Base-by-base conservation (phyloP, 2,329 filamentous ascomycete genomes). In the Pseudocercospora macadamiae region DNA sequence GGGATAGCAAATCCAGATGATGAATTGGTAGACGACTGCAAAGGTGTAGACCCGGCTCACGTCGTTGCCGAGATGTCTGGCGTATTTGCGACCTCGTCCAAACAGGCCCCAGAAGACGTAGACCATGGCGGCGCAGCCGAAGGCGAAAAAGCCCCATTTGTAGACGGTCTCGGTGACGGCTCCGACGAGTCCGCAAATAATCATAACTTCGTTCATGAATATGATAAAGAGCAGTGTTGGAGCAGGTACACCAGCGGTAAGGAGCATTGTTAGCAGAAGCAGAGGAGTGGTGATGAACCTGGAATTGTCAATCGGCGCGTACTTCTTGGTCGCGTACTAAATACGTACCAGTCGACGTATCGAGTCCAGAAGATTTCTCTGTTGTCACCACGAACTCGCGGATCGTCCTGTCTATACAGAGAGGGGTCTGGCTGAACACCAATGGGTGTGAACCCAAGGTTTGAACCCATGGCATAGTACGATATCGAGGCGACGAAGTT, bases 311-410 rank as follows among this genome's bases (percentile, higher is more conserved):
- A 21, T 48, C 26, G n/a, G n/a, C n/a, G n/a, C 18, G 10, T 6
- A 16, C 8, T 34, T 18, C 32, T 34, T 34, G 5, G 14, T 34
- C 14, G 28, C 10, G 5, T 19, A 3, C 4, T 23, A 39, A 28
- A 2, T 26, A 42, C 51, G 23, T 75, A 78, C 83, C 83, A 86
- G 66, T 86, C 83, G 55, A 87, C 82, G 67, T 86, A 87, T 21
- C 85, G 79, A 28, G 83, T 83, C 59, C 85, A 87, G 70, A 85
- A 87, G 64, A 87, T 80, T 67, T 86, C 80, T 18, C 86, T 80
- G 25, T 80, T 82, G 2, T 73, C 71, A 1, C 82, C 82, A 4
- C 71, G 61, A 4, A 82, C 76, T 10, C 79, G 76, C 19, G 74
- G 70, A 47, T 75, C 70, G 21, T 47, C 12, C 34, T 59, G 71